phyloP scores from a whole-genome alignment of 1,139 yeast species.

The Nakaseomyces delphensis region DNA sequence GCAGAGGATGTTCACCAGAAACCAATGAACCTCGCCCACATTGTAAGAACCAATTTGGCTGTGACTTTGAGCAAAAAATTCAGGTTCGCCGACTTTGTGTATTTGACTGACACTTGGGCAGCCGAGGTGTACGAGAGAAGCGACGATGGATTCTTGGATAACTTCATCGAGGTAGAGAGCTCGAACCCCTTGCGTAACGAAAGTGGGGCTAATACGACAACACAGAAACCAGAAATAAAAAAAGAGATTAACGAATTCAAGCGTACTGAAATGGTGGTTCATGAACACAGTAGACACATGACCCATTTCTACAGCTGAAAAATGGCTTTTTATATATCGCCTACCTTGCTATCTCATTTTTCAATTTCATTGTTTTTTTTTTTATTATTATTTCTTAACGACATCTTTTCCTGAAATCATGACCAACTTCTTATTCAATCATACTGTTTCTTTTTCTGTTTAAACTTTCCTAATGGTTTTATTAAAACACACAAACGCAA shows the following conservation, averaged over 20 bases:
- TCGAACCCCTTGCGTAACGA: slow-evolving; percentile 7
- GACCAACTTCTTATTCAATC: too few relatives aligned
- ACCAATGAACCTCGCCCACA: slow-evolving; percentile 8
- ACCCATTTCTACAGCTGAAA: slow-evolving; percentile 22
- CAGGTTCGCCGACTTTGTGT: slow-evolving; percentile 18
- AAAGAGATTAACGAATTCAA: slow-evolving; percentile 27
- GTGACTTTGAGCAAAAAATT: slow-evolving; percentile 1
- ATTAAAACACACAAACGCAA: too few relatives aligned
- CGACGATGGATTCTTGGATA: slow-evolving; percentile 19
- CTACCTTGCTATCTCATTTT: too few relatives aligned
- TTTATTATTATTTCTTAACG: neutral
- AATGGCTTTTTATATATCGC: too few relatives aligned
- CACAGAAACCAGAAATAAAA: slow-evolving; percentile 15
- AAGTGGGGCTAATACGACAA: slow-evolving; percentile 6
- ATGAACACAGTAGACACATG: slow-evolving; percentile 22
- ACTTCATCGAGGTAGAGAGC: slow-evolving; percentile 15
- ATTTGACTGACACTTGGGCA: slow-evolving; percentile 20
- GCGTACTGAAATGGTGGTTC: slow-evolving; percentile 28
- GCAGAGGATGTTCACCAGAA: slow-evolving; percentile 5
- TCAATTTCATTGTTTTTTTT: neutral
- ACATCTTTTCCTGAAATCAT: too few relatives aligned
- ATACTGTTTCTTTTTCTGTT: too few relatives aligned
- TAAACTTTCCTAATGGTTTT: too few relatives aligned
- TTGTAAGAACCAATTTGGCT: neutral
- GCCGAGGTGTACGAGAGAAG: slow-evolving; percentile 23